Evolutionary conservation across 2,329 filamentous ascomycete genomes (phyloP), one percentile per base, ranked within the genome.

Genomic region (Microascus cirrosus): DNA sequence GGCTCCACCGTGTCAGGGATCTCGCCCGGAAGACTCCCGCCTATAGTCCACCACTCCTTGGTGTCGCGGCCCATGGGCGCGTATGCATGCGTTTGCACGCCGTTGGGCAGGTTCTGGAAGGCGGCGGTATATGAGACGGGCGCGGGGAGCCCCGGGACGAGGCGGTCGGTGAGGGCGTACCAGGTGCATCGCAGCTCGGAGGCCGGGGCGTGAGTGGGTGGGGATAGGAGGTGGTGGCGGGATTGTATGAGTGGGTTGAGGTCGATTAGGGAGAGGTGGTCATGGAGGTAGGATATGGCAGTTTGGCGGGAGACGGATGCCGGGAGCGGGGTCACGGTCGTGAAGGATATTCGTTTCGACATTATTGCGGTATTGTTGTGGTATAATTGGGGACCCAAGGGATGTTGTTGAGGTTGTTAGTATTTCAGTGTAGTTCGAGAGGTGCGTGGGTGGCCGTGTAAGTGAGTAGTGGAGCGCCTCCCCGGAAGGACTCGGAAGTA

Each of bases 211-310:
- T 85, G 80, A 25, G 77, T 66, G 0, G 90, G 89, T 1, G 89
- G 78, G 53, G 81, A 77, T 6, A 24, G n/a, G 70, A 89, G 89
- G 35, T 77, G 77, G 63, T 85, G 80, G 59, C 89, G 81, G 60
- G 87, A 84, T 61, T 87, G 83, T 58, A 95, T 86, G 54, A 95
- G 78, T 1, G 90, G 90, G 70, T 95, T 95, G 59, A 95, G 76
- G 67, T 93, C 86, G 66, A 95, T 95, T 86, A 96, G 95, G 64
- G 85, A 85, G 55, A 79, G 70, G 71, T 95, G 90, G 69, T 87
- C 80, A 69, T 90, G 89, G 35, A 95, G 83, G 63, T 89, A 89
- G 57, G 82, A 77, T 62, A 95, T 69, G 50, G 89, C 89, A n/a
- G 82, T 79, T 63, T 86, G 78, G 58, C 89, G 82, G 54, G 83